A percentile compares a stretch with the other conserved stretches of the same genome.
phyloP scores from a whole-genome alignment of 805 yeast genomes.

The Candida ficus region DNA sequence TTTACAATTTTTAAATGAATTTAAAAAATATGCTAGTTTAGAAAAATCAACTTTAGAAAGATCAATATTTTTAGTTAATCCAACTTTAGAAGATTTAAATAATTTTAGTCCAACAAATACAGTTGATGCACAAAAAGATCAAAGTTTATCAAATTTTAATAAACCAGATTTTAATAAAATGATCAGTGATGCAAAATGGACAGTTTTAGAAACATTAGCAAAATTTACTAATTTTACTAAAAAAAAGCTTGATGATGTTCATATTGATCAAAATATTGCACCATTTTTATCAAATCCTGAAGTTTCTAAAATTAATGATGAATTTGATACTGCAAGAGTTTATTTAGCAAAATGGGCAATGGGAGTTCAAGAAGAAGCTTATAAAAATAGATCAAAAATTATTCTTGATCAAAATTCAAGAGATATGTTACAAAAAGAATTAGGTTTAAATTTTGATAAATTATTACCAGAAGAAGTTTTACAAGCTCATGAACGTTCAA shows the following conservation, averaged over 20 bases:
- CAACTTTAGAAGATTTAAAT: conserved; percentile 46
- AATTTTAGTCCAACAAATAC: conserved; percentile 28
- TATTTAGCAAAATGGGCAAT: conserved; percentile 96
- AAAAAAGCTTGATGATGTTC: conserved; percentile 54
- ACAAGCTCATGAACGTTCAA: conserved; percentile 53
- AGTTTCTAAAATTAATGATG: conserved; percentile 75
- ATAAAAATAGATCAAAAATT: conserved; percentile 43
- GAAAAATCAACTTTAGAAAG: conserved; percentile 70
- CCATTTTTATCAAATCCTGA: conserved; percentile 67
- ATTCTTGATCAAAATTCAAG: conserved; percentile 56
- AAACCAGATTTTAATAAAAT: conserved; percentile 37
- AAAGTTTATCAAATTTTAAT: neutral
- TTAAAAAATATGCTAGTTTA: conserved; percentile 52
- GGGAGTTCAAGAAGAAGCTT: conserved; percentile 89
- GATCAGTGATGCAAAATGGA: conserved; percentile 77
- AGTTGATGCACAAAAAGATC: conserved; percentile 13
- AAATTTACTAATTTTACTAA: conserved; percentile 54
- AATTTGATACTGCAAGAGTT: conserved; percentile 87
- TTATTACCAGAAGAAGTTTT: conserved; percentile 56
- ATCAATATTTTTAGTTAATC: conserved; percentile 71
- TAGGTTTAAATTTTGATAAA: conserved; percentile 51
- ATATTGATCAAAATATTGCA: conserved; percentile 50
- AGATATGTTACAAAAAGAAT: conserved; percentile 49
- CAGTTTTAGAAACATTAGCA: conserved; percentile 78
- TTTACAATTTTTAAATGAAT: conserved; percentile 55